Percentiles rank a stretch among this genome's conserved stretches.
These are phyloP conservation scores for Annona squamosa DNA, from an alignment of 164 flowering plant species.

Conservation along the genomic window DNA sequence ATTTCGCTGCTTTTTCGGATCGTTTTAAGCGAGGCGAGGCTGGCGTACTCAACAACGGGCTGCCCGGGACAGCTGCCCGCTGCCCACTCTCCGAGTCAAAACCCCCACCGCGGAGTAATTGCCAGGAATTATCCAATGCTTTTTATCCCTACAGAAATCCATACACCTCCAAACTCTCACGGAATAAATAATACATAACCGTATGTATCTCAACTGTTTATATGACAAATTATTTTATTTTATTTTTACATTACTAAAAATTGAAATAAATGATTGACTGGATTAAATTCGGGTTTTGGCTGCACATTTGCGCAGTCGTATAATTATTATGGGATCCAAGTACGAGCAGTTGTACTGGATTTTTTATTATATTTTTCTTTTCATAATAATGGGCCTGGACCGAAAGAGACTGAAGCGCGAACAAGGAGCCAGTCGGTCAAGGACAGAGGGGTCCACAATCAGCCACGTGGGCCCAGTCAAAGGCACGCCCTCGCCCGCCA, in stretches of 20 bases:
- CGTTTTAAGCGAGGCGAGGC: conserved; percentile 10
- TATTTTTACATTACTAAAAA: neutral
- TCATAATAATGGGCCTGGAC: neutral
- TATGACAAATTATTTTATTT: neutral
- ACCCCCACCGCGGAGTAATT: neutral
- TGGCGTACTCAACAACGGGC: conserved; percentile 19
- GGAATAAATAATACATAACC: neutral
- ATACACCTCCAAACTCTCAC: neutral
- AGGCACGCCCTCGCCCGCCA: neutral
- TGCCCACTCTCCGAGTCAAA: conserved; percentile 18
- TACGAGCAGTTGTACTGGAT: neutral
- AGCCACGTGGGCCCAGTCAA: conserved; percentile 1
- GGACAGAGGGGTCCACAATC: neutral
- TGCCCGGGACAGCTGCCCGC: conserved; percentile 20
- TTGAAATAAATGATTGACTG: neutral
- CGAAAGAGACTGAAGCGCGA: neutral
- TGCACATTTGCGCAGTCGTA: too few species aligned
- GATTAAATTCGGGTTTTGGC: neutral
- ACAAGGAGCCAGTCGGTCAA: neutral
- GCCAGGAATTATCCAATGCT: neutral
- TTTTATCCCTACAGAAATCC: neutral
- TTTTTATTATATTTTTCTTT: too few species aligned
- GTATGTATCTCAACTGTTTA: neutral
- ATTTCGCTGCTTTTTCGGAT: conserved; percentile 17
- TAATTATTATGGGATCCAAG: neutral